A percentile compares a stretch with the other conserved stretches of the same genome.
Conservation (phyloP, 495 filamentous ascomycete species). For the Neurospora cerealis region DNA sequence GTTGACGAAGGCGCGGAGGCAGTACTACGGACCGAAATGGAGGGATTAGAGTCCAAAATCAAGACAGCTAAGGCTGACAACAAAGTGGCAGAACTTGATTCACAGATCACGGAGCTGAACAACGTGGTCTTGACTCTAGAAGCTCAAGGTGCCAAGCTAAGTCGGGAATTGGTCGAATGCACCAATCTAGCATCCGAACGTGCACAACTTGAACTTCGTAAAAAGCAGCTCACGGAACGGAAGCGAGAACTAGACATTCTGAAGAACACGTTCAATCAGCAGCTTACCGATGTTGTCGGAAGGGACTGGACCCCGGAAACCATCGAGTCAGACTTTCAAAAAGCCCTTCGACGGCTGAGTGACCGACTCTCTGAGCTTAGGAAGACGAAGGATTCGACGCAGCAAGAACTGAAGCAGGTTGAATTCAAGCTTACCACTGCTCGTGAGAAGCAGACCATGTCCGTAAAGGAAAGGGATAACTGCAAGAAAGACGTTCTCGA, state of each 20-base stretch:
- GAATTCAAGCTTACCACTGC: conserved; percentile 64
- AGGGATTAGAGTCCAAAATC: conserved; percentile 56
- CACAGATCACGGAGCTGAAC: conserved; percentile 52
- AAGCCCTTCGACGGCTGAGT: conserved; percentile 45
- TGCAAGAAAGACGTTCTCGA: conserved; percentile 40
- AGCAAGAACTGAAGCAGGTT: conserved; percentile 64
- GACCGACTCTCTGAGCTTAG: conserved; percentile 48
- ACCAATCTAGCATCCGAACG: conserved; percentile 68
- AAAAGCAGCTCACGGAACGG: conserved; percentile 63
- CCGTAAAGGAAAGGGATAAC: conserved; percentile 50
- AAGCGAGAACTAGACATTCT: conserved; percentile 66
- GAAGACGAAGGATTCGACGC: conserved; percentile 55
- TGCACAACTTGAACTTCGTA: conserved; percentile 67
- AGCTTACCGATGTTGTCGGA: conserved; percentile 53
- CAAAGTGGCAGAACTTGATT: conserved; percentile 54
- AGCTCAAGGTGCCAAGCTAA: conserved; percentile 54
- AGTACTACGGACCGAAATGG: conserved; percentile 58
- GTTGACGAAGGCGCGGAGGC: conserved; percentile 77
- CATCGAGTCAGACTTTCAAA: conserved; percentile 64
- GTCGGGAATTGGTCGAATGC: conserved; percentile 66
- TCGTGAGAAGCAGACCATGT: conserved; percentile 50
- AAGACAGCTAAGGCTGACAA: conserved; percentile 50
- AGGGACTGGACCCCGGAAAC: conserved; percentile 55
- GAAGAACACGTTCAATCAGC: conserved; percentile 59
- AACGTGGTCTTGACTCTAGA: conserved; percentile 55